Evolutionary conservation across 208 protist genomes (phyloP), one percentile per base, ranked within the genome.

Genomic region (Acanthamoeba healyi): DNA sequence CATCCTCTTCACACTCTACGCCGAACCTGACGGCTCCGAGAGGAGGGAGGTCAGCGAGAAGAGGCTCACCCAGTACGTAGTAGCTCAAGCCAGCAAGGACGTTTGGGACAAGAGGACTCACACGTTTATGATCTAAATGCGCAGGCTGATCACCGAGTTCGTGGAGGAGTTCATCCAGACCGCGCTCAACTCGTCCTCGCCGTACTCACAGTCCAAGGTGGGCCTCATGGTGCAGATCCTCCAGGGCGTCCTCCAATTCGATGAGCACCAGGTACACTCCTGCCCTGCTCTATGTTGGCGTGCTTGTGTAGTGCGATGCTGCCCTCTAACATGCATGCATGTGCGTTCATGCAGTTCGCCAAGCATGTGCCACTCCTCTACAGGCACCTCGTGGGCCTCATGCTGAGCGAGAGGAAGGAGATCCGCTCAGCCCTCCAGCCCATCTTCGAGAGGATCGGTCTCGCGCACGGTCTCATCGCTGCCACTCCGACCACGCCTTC

Each of bases 381-480:
- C 77, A 51, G 40, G 26, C 42, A 63, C 40, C 58, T 87, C 19
- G 77, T 87, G 77, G 22, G 29, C 12, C 44, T 87, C 29, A 51
- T 87, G 77, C 22, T 87, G n/a, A 87, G 77, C 44, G 77, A 87
- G n/a, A n/a, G 77, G 46, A 51, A 87, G 77, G 77, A 87, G 42
- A 58, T 87, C n/a, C 40, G 77, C 14, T 34, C 46, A 2, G 77
- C 77, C n/a, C 77, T 87, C 6, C 77, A 87, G 34, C 77, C 77
- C 49, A 49, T 87, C 34, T 61, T 87, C 42, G 15, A n/a, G 15
- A 3, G 77, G 15, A 61, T 87, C 49, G 77, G 77, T 6, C 22
- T 24, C 42, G 32, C 49, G 26, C 77, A 87, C 14, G 49, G 40
- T 15, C 77, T 61, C 49, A 40, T 61, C 40, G 40, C 49, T 12